These are phyloP conservation scores for Rhizopogon salebrosus DNA, from an alignment of 768 basidiomycete genomes.

Conservation along the genomic window DNA sequence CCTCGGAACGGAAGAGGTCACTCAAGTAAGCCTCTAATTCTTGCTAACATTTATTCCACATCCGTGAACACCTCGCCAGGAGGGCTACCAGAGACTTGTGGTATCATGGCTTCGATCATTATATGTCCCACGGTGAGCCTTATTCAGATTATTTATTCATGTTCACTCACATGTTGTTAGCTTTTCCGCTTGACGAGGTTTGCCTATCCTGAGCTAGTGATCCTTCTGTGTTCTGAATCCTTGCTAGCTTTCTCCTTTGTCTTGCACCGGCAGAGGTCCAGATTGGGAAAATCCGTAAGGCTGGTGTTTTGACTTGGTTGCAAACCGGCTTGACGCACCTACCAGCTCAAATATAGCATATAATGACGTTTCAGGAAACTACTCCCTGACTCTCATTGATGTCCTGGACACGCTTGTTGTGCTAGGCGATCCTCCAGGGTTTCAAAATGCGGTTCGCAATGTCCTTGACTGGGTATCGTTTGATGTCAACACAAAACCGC, in stretches of 20 bases:
- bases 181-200: slow-evolving; percentile 87
- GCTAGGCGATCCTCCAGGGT: slow-evolving; percentile 71
- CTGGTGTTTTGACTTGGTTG: slow-evolving; percentile 1
- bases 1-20: slow-evolving; percentile 48
- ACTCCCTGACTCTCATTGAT: slow-evolving; percentile 78
- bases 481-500: slow-evolving; percentile 93
- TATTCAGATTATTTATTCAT: neutral
- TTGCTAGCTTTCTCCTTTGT: slow-evolving; percentile 75
- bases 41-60: neutral
- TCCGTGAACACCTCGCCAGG: slow-evolving; percentile 31
- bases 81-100: slow-evolving; percentile 73
- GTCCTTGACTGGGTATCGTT: slow-evolving; percentile 83
- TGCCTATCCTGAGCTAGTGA: slow-evolving; percentile 4
- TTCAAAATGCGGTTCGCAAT: slow-evolving; percentile 79
- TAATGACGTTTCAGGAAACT: slow-evolving; percentile 95
- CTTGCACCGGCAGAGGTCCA: slow-evolving; percentile 84
- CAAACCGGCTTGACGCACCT: slow-evolving; percentile 8
- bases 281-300: slow-evolving; percentile 80
- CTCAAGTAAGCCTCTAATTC: slow-evolving; percentile 49
- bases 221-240: neutral
- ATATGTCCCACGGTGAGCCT: slow-evolving; percentile 74
- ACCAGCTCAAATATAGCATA: slow-evolving; percentile 62
- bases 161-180: slow-evolving; percentile 34
- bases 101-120: slow-evolving; percentile 87
- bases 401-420: slow-evolving; percentile 88